Base-by-base conservation (phyloP, 2,329 filamentous ascomycete genomes). In the Fusarium euwallaceae region DNA sequence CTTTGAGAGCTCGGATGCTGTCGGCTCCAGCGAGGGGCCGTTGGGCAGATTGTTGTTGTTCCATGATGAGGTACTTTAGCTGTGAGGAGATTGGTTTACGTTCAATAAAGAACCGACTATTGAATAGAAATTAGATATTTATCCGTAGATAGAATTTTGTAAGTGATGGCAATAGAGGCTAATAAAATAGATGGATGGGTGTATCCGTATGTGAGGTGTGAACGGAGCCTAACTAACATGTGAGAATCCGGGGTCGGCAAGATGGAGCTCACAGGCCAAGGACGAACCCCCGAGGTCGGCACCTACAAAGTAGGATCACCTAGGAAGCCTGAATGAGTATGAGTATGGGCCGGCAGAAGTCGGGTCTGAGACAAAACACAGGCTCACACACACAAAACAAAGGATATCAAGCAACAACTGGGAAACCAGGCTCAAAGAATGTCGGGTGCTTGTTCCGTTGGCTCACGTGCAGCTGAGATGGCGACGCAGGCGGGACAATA, bases 1-100 rank as follows among this genome's bases (percentile, higher is more conserved):
- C 80, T 41, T 78, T 80, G 61, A 85, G 81, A 24, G 82, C 82
- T 69, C 83, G 84, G 71, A 86, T 85, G 71, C 81, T 74, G 55
- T 83, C 80, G 24, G 82, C 77, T 67, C 82, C 83, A 4, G 79
- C 67, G 51, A 82, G 71, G 22, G 79, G 61, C 41, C 37, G 61
- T 55, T 73, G 70, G 11, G 78, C 72, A n/a, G 75, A 58, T 37
- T 58, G 53, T 41, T 59, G 56, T 59, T 72, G 71, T 36, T 71
- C 71, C 73, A 76, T 76, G 17, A 20, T 36, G 37, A 24, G 14
- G 24, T 12, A 51, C 22, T 59, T 29, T 27, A 4, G 10, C 37
- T 37, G 32, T 17, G 16, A 27, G 34, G 61, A 14, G 22, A 36
- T 6, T 11, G 24, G 17, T 41, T 53, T 70, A 53, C 14, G 36